Base-by-base conservation (phyloP, 108 stramenopile genomes). In the Craspedostauros australis region DNA sequence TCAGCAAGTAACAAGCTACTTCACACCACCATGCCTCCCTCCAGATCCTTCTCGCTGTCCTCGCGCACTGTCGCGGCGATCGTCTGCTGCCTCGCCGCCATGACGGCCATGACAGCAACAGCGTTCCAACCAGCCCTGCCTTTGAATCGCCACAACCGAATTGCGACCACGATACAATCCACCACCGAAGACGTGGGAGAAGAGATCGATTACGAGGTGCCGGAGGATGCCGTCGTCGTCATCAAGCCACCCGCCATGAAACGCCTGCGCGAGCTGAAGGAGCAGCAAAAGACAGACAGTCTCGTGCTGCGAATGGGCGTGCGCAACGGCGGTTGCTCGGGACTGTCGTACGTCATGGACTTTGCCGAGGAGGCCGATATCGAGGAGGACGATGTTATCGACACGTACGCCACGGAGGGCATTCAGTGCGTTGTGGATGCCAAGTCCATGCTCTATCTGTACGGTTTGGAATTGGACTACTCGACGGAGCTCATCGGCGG, bases 401-500 rank as follows among this genome's bases (percentile, higher is more conserved):
- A 92, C 60, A 64, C 57, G 16, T 91, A 86, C 58, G 47, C 59
- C 0, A 55, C 44, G 6, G 80, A 82, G 47, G 73, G 66, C 25
- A 74, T 95, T 58, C 75, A 87, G 49, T 94, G 94, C 57, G 94
- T 94, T 9, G 93, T 97, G 23, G 93, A 94, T 72, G 71, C 96
- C 48, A 97, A 97, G 72, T 78, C 80, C 25, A 66, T 97, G 64
- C 63, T 97, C 36, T 97, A 95, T 69, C 73, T 97, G 56, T 97
- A 87, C 64, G 96, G 96, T 34, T 64, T 97, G 57, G 86, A 95
- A 62, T 73, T 97, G 47, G 96, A 95, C 72, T 97, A 91, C 68
- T 93, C 89, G 25, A 86, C 88, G 51, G 93, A 93, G 37, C 70
- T 97, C 39, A 94, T 97, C 64, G 96, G 96, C 31, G 96, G 96